phyloP scores from a whole-genome alignment of 768 basidiomycete genomes.

The Pleurotus ostreatus region DNA sequence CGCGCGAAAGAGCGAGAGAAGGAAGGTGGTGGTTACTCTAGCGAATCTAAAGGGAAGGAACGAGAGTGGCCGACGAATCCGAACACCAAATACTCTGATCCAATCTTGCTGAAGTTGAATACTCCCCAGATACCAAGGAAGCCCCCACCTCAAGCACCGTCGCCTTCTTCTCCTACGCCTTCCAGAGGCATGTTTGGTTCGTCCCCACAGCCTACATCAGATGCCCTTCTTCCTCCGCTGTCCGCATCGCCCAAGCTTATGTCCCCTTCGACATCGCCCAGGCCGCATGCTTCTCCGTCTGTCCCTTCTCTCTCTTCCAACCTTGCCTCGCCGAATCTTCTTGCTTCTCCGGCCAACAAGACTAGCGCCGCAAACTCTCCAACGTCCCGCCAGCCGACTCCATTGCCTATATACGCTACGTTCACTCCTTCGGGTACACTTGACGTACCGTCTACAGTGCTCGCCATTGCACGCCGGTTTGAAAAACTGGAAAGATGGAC shows the following conservation, averaged over 20 bases:
- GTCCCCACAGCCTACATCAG: not conserved
- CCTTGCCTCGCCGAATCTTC: constrained; percentile 41
- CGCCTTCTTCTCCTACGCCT: constrained; percentile 65
- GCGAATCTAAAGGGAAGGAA: constrained; percentile 37
- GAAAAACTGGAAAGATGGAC: constrained; percentile 92
- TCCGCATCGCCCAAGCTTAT: constrained; percentile 52
- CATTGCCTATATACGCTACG: constrained; percentile 64
- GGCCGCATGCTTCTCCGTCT: constrained; percentile 29
- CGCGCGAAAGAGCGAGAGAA: constrained; percentile 51
- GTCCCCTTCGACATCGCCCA: constrained; percentile 51
- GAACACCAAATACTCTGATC: constrained; percentile 52
- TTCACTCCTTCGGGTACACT: constrained; percentile 69
- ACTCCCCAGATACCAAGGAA: constrained; percentile 43
- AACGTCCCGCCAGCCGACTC: constrained; percentile 2
- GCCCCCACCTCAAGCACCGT: constrained; percentile 43
- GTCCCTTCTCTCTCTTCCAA: constrained; percentile 43
- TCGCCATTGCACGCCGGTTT: constrained; percentile 74
- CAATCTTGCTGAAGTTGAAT: constrained; percentile 51
- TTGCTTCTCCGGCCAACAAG: not conserved
- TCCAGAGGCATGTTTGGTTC: constrained; percentile 23
- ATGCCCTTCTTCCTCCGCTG: constrained; percentile 25
- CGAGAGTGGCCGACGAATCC: constrained; percentile 53
- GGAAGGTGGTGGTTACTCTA: constrained; percentile 47
- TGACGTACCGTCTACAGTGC: constrained; percentile 70
- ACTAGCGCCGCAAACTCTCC: constrained; percentile 2